Percentiles rank a stretch among this genome's conserved stretches.
Conservation (phyloP, 179 eudicot genomes). For the Drosera spatulata region DNA sequence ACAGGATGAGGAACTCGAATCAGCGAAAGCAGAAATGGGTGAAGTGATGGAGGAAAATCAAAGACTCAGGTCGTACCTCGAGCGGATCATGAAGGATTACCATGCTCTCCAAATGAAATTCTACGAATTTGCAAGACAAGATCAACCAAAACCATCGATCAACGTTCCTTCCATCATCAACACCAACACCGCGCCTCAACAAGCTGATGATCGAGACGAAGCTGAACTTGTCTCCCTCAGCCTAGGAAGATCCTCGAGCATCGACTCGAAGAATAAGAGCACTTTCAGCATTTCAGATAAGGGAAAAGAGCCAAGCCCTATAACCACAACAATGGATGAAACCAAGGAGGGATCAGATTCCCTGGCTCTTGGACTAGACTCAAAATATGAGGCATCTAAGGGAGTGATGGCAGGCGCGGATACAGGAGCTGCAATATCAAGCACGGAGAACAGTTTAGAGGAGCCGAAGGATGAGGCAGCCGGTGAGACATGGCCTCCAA, state of each 20-base stretch:
- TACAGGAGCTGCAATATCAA: slow-evolving; percentile 11
- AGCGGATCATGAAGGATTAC: slow-evolving; percentile 46
- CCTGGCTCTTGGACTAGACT: slow-evolving; percentile 43
- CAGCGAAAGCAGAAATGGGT: slow-evolving; percentile 51
- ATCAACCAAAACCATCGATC: slow-evolving; percentile 7
- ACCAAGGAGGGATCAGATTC: slow-evolving; percentile 15
- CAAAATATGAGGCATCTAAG: slow-evolving; percentile 20
- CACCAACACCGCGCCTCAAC: not conserved
- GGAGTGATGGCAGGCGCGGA: not conserved
- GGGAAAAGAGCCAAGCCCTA: slow-evolving; percentile 3
- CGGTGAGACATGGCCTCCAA: slow-evolving; percentile 22
- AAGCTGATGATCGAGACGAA: slow-evolving; percentile 4
- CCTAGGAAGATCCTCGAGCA: slow-evolving; percentile 47
- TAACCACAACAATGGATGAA: slow-evolving; percentile 3
- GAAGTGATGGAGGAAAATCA: slow-evolving; percentile 67
- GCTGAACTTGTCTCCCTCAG: slow-evolving; percentile 47
- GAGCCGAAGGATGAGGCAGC: slow-evolving; percentile 26
- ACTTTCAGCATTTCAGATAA: slow-evolving; percentile 6
- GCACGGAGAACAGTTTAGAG: slow-evolving; percentile 37
- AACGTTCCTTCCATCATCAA: not conserved
- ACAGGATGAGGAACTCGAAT: slow-evolving; percentile 44
- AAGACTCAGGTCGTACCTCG: slow-evolving; percentile 37
- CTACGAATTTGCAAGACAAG: slow-evolving; percentile 17
- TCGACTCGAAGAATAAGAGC: slow-evolving; percentile 7
- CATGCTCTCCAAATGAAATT: slow-evolving; percentile 43